phyloP scores from a whole-genome alignment of 805 yeast genomes.

The Teunomyces gatunensis region DNA sequence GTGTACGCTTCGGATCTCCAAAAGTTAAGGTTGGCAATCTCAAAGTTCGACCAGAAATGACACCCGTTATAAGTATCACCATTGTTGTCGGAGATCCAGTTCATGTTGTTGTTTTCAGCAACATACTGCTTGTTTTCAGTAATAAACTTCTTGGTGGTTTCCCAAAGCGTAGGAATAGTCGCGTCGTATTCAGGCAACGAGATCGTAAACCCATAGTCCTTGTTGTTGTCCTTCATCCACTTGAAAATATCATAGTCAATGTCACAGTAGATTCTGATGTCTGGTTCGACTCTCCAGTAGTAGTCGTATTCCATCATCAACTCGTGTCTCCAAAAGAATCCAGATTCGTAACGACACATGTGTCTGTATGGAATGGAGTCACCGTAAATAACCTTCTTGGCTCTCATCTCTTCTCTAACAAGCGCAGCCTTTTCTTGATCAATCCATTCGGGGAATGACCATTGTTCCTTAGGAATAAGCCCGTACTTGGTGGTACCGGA shows the following conservation, averaged over 20 bases:
- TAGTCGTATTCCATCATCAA: conserved; percentile 74
- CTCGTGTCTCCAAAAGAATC: conserved; percentile 81
- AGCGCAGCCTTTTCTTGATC: conserved; percentile 69
- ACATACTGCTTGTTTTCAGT: conserved; percentile 57
- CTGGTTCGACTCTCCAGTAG: conserved; percentile 96
- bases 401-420: conserved; percentile 57
- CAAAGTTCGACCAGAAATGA: conserved; percentile 92
- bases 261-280: conserved; percentile 77
- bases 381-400: conserved; percentile 65
- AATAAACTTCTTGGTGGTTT: conserved; percentile 66
- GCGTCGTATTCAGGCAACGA: conserved; percentile 76
- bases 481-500: conserved; percentile 82
- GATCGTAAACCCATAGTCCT: conserved; percentile 86
- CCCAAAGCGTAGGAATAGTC: conserved; percentile 86
- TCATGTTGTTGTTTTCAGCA: conserved; percentile 63
- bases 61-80: conserved; percentile 76
- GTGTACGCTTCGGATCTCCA: conserved; percentile 73
- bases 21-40: conserved; percentile 69
- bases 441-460: conserved; percentile 86
- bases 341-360: conserved; percentile 91
- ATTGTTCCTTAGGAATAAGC: conserved; percentile 74
- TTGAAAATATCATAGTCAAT: conserved; percentile 84
- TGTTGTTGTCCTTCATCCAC: conserved; percentile 69
- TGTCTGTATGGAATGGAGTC: conserved; percentile 76
- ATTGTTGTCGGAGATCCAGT: conserved; percentile 65